Conservation (phyloP, 2,329 filamentous ascomycete species). For the Eurotiales sp. region DNA sequence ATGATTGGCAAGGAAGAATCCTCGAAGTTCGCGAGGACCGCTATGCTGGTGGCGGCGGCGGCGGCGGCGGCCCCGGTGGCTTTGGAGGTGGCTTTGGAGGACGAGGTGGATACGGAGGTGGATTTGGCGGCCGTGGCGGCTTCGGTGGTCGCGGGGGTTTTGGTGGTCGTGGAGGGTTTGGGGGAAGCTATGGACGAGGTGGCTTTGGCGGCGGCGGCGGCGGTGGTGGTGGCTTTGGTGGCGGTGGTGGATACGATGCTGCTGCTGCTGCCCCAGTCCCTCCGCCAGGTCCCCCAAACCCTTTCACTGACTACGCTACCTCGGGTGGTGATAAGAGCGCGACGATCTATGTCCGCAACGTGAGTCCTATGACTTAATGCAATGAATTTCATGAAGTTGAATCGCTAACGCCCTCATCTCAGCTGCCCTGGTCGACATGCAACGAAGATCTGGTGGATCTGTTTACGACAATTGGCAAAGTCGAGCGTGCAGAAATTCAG, state of each 20-base stretch:
- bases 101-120: constrained; percentile 34
- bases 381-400: not conserved
- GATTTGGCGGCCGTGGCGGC: constrained; percentile 42
- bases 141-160: constrained; percentile 53
- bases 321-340: constrained; percentile 78
- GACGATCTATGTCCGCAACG: constrained; percentile 93
- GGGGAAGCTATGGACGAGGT: constrained; percentile 45
- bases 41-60: constrained; percentile 61
- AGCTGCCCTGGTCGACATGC: constrained; percentile 98
- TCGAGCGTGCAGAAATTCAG: constrained; percentile 98
- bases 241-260: constrained; percentile 47
- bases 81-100: constrained; percentile 36
- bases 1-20: constrained; percentile 92
- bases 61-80: constrained; percentile 29
- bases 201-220: constrained; percentile 49
- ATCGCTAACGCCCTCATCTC: constrained; percentile 8
- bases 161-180: constrained; percentile 46
- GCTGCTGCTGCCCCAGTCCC: constrained; percentile 48
- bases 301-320: constrained; percentile 90
- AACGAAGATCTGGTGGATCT: constrained; percentile 96
- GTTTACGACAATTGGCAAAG: constrained; percentile 96
- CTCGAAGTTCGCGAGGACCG: constrained; percentile 96
- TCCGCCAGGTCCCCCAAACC: constrained; percentile 64
- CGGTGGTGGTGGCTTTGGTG: constrained; percentile 45
- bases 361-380: constrained; percentile 54